Evolutionary conservation across 169 alveolate genomes (phyloP), one percentile per base, ranked within the genome.

Genomic region (Plasmodium billcollinsi): DNA sequence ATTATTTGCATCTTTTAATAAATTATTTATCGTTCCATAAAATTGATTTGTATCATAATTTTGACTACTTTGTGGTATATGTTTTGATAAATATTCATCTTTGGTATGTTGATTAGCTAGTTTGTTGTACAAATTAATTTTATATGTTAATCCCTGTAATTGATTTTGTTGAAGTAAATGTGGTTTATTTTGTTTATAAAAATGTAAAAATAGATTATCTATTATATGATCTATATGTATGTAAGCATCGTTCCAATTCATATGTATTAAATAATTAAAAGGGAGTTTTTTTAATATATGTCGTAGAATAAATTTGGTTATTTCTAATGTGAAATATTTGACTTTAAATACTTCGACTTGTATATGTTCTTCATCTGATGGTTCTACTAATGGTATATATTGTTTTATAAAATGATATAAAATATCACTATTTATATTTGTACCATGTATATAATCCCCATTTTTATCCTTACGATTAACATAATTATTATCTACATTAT

Each of bases 281-380:
- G 90, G 90, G 66, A 80, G 54, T 26, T 67, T 80, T 26, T 71
- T 29, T 12, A 69, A 15, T 24, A 69, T 63, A 3, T 18, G 67
- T 6, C 52, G 33, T n/a, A 80, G 20, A n/a, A 80, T 50, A 69
- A 67, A 80, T 69, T 80, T 80, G 0, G 73, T 33, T 8, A 80
- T 80, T 69, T 80, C 90, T 6, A 33, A 12, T 6, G 47, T 8
- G 21, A 80, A 69, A 49, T 67, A 80, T 80, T 52, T 80, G 2
- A 80, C 2, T 29, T 80, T 80, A 15, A 80, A 66, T 0, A 73
- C 14, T 33, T 80, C 85, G 1, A 39, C 65, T 29, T 21, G 15
- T 0, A 69, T 2, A 15, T 78, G 12, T 0, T 78, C 50, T 45
- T 78, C 21, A 7, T 78, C 78, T 33, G 50, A 49, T 1, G 39